These are phyloP conservation scores for Lobosporangium transversale DNA, from an alignment of 192 early-diverging fungal species.

Conservation along the genomic window DNA sequence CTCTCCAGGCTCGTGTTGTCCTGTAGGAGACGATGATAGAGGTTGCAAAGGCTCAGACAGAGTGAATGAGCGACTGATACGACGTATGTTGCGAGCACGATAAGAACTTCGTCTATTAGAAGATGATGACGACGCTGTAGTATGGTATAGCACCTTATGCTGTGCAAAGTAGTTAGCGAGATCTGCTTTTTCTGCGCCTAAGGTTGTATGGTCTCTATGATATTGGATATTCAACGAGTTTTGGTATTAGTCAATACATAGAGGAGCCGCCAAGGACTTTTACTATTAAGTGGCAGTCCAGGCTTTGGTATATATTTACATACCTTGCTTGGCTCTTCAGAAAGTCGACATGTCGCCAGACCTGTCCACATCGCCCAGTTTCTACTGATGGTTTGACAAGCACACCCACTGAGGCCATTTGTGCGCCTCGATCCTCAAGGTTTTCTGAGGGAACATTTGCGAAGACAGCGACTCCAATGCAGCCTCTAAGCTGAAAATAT, in stretches of 20 bases:
- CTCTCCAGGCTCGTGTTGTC: constrained; percentile 3
- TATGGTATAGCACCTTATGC: constrained; percentile 14
- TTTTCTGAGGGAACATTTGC: constrained; percentile 46
- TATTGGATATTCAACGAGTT: too few species aligned
- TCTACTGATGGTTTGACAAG: constrained; percentile 55
- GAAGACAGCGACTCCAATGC: constrained; percentile 60
- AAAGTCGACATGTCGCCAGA: constrained; percentile 61
- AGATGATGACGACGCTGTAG: constrained; percentile 17
- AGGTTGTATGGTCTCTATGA: constrained; percentile 4
- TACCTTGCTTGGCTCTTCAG: constrained; percentile 55
- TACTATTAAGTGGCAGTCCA: too few species aligned
- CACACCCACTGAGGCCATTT: constrained; percentile 61
- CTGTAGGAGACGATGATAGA: background rate
- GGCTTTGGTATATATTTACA: too few species aligned
- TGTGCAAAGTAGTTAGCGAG: constrained; percentile 20
- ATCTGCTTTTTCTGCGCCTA: constrained; percentile 10
- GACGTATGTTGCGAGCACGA: constrained; percentile 16
- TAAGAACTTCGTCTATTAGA: constrained; percentile 30
- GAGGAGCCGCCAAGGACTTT: too few species aligned
- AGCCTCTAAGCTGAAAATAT: constrained; percentile 56
- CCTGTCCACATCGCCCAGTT: constrained; percentile 56
- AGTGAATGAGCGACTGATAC: constrained; percentile 47
- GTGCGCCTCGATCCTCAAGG: constrained; percentile 58
- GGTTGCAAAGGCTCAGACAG: constrained; percentile 29
- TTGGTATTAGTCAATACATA: too few species aligned